A percentile compares a stretch with the other conserved stretches of the same genome.
Conservation (phyloP, 768 basidiomycete species). For the Fomitopsis serialis region DNA sequence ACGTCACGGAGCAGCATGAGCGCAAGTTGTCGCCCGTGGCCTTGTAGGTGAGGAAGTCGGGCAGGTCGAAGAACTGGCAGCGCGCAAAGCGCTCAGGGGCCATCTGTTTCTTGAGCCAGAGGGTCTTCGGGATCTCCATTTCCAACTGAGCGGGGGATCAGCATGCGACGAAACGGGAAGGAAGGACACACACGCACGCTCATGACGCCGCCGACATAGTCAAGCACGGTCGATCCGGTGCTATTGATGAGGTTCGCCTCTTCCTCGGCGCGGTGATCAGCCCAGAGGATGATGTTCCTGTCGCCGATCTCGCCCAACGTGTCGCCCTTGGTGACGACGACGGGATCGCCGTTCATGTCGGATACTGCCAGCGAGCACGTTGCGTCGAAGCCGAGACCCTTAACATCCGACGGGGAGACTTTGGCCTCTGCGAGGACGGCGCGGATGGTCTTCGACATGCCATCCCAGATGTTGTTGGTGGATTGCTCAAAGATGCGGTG, state of each 20-base stretch:
- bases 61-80: conserved; percentile 86
- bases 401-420: conserved; percentile 56
- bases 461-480: conserved; percentile 79
- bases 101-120: conserved; percentile 96
- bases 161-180: not conserved
- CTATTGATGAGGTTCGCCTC: conserved; percentile 89
- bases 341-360: conserved; percentile 65
- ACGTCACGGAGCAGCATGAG: conserved; percentile 90
- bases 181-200: conserved; percentile 48
- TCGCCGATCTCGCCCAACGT: conserved; percentile 61
- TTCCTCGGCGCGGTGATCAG: conserved; percentile 89
- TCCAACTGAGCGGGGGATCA: conserved; percentile 55
- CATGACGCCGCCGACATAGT: conserved; percentile 96
- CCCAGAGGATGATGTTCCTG: conserved; percentile 92
- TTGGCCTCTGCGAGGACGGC: conserved; percentile 56
- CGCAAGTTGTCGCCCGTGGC: conserved; percentile 70
- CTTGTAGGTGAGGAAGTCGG: conserved; percentile 94
- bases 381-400: conserved; percentile 91
- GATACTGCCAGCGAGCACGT: conserved; percentile 94
- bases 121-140: conserved; percentile 97
- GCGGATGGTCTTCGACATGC: conserved; percentile 56
- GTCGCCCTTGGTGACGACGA: conserved; percentile 68
- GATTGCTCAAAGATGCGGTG: conserved; percentile 97
- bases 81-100: conserved; percentile 55
- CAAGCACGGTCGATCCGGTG: conserved; percentile 77